Conservation (phyloP, 805 yeast genomes). For the Candida hungchunana region DNA sequence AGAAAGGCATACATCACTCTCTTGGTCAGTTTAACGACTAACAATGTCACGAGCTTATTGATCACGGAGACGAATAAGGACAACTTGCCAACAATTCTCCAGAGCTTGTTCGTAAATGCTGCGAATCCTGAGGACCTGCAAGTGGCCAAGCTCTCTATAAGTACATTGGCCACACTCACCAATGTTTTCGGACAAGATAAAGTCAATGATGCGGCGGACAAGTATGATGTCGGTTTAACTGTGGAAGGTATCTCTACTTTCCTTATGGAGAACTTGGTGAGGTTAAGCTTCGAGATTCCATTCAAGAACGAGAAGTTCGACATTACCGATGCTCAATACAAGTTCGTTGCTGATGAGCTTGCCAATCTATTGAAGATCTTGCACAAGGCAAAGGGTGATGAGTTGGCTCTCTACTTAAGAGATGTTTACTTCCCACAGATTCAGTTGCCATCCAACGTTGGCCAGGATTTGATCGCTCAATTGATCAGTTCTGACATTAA, state of each 20-base stretch:
- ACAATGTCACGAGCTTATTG: slow-evolving; percentile 75
- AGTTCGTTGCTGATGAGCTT: slow-evolving; percentile 71
- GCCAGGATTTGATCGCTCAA: slow-evolving; percentile 56
- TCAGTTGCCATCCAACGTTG: slow-evolving; percentile 56
- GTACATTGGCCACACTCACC: slow-evolving; percentile 61
- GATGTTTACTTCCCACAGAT: slow-evolving; percentile 44
- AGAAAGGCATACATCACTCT: slow-evolving; percentile 69
- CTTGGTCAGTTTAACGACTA: slow-evolving; percentile 64
- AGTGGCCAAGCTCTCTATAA: slow-evolving; percentile 64
- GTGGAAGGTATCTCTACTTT: slow-evolving; percentile 70
- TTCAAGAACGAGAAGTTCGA: slow-evolving; percentile 63
- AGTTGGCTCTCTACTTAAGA: slow-evolving; percentile 49
- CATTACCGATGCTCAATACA: slow-evolving; percentile 73
- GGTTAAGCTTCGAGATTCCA: slow-evolving; percentile 74
- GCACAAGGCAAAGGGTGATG: slow-evolving; percentile 43
- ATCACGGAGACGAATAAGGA: slow-evolving; percentile 62
- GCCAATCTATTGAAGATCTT: slow-evolving; percentile 65
- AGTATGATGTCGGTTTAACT: slow-evolving; percentile 39
- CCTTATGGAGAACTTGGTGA: slow-evolving; percentile 62
- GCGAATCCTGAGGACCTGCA: slow-evolving; percentile 59
- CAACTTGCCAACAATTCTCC: slow-evolving; percentile 55
- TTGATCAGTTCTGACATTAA: slow-evolving; percentile 54
- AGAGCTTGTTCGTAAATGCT: slow-evolving; percentile 61
- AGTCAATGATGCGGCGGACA: slow-evolving; percentile 59
- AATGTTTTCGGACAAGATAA: slow-evolving; percentile 64